Evolutionary conservation across 495 filamentous ascomycete genomes (phyloP).

Genomic region (Aspergillus avenaceus): DNA sequence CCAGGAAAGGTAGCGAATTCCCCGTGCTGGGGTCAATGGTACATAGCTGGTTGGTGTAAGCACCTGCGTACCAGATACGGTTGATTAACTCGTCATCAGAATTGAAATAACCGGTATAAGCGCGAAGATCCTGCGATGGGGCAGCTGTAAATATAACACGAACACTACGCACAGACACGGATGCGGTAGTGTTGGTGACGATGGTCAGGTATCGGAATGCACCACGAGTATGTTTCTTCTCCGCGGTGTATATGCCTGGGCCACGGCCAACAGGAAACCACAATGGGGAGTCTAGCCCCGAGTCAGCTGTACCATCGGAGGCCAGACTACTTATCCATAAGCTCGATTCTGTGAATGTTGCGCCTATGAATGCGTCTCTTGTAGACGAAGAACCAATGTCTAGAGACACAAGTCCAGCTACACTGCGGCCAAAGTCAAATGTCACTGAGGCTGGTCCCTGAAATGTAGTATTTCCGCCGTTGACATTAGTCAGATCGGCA

Average conservation of each 20-base stretch:
- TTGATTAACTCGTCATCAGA: conserved; percentile 53
- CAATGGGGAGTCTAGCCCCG: conserved; percentile 35
- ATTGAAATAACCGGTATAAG: conserved; percentile 58
- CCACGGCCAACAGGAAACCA: conserved; percentile 28
- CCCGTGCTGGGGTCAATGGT: conserved; percentile 50
- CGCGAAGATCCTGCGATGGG: conserved; percentile 46
- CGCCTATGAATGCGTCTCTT: conserved; percentile 32
- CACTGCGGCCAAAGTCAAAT: conserved; percentile 44
- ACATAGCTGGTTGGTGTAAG: conserved; percentile 56
- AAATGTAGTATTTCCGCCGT: conserved; percentile 25
- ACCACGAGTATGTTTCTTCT: conserved; percentile 32
- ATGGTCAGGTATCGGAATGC: conserved; percentile 43
- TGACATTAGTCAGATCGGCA: conserved; percentile 20
- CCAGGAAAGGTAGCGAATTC: conserved; percentile 39
- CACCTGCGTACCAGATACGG: conserved; percentile 60
- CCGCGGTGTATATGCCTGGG: conserved; percentile 27
- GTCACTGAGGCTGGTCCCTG: conserved; percentile 34
- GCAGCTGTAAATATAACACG: conserved; percentile 29
- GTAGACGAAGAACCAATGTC: conserved; percentile 22
- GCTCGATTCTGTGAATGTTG: conserved; percentile 41
- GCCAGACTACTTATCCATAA: conserved; percentile 36
- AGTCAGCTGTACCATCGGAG: conserved; percentile 39
- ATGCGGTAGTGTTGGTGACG: conserved; percentile 20
- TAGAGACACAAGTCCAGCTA: conserved; percentile 38
- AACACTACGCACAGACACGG: conserved; percentile 13